Base-by-base conservation (phyloP, 306 rosid genomes). In the Vicia villosa region DNA sequence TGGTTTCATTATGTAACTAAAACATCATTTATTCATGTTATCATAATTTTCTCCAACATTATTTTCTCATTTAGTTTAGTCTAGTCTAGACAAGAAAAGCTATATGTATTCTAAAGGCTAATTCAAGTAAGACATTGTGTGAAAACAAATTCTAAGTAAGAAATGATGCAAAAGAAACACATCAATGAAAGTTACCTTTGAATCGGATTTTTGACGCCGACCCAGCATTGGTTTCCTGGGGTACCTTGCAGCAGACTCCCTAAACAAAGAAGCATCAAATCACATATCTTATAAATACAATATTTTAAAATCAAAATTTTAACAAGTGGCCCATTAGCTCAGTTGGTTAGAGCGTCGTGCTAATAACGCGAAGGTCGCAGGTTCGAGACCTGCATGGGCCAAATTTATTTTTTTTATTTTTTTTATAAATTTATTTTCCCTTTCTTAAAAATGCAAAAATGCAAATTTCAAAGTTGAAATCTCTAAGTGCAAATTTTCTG, bases 191-290 rank as follows among this genome's bases (percentile, higher is more conserved):
- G 6, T 14, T 64, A 88, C 96, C 91, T 86, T 76, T 16, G 79
- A 85, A 16, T 86, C 85, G 4, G 49, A 76, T 81, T 74, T 79
- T 55, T 81, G 72, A 68, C 94, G 96, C 50, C 79, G 76, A 32
- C 98, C 97, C 49, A 93, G 81, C 89, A 93, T 81, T 61, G 82
- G 86, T 40, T 75, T 72, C 75, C 42, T 66, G 16, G 96, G 96
- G 73, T 58, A 71, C 77, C 75, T 88, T 68, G 54, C 77, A 10
- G 82, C 87, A 12, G 98, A 80, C 65, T 79, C 91, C 57, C 96
- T 93, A 75, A 73, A 12, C 51, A 37, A 5, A 32, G 17, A 72
- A 66, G 2, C 58, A 76, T 40, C 66, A 65, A 45, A 28, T 26
- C 28, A 58, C 4, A 55, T 1, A 22, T 2, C 1, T n/a, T 1